Conservation (phyloP, 2,329 filamentous ascomycete species). For the Nemania abortiva region DNA sequence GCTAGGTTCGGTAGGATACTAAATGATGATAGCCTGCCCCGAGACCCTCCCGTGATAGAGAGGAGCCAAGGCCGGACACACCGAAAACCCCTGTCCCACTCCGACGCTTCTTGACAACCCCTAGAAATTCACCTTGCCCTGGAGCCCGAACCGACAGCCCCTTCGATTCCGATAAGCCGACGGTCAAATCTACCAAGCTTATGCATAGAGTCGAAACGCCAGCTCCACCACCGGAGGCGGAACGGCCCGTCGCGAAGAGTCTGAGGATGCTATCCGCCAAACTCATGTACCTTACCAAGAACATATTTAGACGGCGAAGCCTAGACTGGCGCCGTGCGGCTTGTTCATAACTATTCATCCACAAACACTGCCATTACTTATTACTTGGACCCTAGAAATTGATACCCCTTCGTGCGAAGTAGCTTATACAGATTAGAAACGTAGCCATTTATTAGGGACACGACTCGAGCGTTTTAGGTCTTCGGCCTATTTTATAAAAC, state of each 20-base stretch:
- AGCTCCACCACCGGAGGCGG: constrained; percentile 6
- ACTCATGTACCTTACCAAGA: constrained; percentile 4
- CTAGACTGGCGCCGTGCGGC: not conserved
- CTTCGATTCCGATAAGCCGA: constrained; percentile 18
- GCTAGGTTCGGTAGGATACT: constrained; percentile 4
- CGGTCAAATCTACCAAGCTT: constrained; percentile 5
- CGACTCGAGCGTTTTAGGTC: not conserved
- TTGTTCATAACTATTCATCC: not conserved
- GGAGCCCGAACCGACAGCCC: constrained; percentile 23
- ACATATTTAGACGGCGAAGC: not conserved
- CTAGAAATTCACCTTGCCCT: constrained; percentile 27
- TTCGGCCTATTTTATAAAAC: not conserved
- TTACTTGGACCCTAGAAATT: not conserved
- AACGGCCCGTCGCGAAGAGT: not conserved
- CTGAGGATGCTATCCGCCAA: not conserved
- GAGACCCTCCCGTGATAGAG: constrained; percentile 15
- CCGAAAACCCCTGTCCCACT: constrained; percentile 32
- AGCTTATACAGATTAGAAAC: constrained; percentile 7
- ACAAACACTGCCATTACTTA: not conserved
- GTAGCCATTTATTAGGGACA: not conserved
- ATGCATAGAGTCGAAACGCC: constrained; percentile 1
- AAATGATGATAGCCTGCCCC: constrained; percentile 19
- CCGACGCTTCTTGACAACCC: constrained; percentile 19
- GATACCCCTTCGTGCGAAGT: not conserved
- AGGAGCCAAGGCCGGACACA: constrained; percentile 25